Conservation (phyloP, 1,139 yeast genomes). For the Geotrichum restrictum region DNA sequence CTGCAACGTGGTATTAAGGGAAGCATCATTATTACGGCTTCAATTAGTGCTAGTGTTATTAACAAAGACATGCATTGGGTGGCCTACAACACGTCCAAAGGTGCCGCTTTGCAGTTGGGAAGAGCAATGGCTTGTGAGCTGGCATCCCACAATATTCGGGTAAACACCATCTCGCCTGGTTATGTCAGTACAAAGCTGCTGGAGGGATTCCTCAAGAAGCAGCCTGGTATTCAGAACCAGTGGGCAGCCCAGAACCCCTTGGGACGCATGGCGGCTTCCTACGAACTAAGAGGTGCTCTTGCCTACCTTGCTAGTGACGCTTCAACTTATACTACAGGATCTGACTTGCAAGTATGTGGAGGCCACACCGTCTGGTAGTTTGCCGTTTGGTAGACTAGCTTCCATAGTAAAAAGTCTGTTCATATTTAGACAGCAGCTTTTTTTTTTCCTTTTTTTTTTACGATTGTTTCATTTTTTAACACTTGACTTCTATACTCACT, state of each 20-base stretch:
- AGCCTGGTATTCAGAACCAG: constrained; percentile 33
- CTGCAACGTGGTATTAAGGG: constrained; percentile 47
- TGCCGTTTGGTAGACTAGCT: too few relatives aligned
- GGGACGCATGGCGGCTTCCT: constrained; percentile 32
- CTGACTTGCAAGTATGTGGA: constrained; percentile 74
- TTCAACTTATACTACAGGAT: constrained; percentile 73
- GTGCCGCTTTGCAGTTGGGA: constrained; percentile 54
- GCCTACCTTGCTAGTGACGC: constrained; percentile 70
- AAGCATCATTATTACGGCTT: constrained; percentile 52
- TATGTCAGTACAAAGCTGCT: constrained; percentile 43
- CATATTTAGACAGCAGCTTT: too few relatives aligned
- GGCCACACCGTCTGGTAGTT: constrained; percentile 61
- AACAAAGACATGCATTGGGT: constrained; percentile 55
- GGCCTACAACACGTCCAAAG: constrained; percentile 56
- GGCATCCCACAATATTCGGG: constrained; percentile 44
- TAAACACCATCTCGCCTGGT: constrained; percentile 56
- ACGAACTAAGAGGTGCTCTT: constrained; percentile 71
- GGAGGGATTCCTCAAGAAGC: constrained; percentile 25
- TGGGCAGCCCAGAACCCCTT: constrained; percentile 37
- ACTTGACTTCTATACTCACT: too few relatives aligned
- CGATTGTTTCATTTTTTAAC: too few relatives aligned
- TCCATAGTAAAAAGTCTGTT: too few relatives aligned
- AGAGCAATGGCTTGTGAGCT: constrained; percentile 53
- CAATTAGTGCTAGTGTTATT: constrained; percentile 55
- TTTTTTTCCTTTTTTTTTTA: too few relatives aligned